These are phyloP conservation scores for Tulasnella calospora DNA, from an alignment of 768 basidiomycete genomes.

Conservation along the genomic window DNA sequence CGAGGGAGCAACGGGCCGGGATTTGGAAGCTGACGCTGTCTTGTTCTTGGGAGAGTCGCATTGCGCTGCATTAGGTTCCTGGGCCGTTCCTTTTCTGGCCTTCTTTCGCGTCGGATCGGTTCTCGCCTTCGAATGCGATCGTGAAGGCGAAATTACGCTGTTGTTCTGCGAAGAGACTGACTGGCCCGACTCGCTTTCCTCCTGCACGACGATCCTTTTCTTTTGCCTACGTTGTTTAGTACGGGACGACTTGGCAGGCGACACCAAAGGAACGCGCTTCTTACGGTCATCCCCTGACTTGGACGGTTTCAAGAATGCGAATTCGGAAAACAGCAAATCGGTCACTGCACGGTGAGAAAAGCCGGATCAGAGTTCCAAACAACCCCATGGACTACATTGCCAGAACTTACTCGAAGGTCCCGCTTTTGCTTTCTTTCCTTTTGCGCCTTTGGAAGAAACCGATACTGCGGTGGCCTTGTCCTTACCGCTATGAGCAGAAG, in stretches of 20 bases:
- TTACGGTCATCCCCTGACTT: slow-evolving; percentile 33
- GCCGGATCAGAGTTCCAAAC: too few relatives aligned
- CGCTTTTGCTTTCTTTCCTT: not conserved
- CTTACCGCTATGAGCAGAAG: slow-evolving; percentile 42
- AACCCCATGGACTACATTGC: too few relatives aligned
- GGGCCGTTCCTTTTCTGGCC: not conserved
- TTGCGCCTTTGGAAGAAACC: not conserved
- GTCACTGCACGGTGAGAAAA: not conserved
- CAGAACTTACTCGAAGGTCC: not conserved
- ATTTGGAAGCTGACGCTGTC: too few relatives aligned
- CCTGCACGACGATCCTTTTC: slow-evolving; percentile 12
- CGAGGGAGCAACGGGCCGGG: not conserved
- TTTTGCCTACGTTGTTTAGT: not conserved
- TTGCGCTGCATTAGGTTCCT: not conserved
- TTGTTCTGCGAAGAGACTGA: too few relatives aligned
- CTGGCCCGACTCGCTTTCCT: not conserved
- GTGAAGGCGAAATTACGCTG: not conserved
- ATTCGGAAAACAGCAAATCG: slow-evolving; percentile 1
- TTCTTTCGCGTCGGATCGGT: not conserved
- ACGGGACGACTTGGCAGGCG: slow-evolving; percentile 13
- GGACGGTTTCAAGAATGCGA: not conserved
- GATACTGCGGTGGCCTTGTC: not conserved
- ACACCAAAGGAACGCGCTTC: slow-evolving; percentile 21
- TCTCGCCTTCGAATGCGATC: not conserved
- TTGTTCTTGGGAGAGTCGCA: not conserved